Percentiles rank a stretch among this genome's conserved stretches.
Conservation (phyloP, 805 yeast species). For the Candida ponderosae region DNA sequence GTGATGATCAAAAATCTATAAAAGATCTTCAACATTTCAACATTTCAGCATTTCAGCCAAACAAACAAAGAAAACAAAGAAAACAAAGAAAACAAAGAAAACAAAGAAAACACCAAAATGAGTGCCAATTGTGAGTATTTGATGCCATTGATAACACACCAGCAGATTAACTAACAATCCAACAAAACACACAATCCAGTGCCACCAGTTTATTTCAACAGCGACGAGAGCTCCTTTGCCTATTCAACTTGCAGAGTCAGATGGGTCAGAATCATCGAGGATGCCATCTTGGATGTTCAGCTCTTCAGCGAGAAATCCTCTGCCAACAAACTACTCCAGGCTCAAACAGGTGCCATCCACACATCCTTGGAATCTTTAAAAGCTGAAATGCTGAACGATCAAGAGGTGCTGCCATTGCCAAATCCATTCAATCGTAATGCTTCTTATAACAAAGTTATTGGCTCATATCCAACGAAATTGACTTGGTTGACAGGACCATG, state of each 20-base stretch:
- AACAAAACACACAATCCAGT: conserved; percentile 2
- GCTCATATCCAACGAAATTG: conserved; percentile 16
- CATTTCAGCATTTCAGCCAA: no score
- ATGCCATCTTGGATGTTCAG: conserved; percentile 56
- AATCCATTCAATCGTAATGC: conserved; percentile 35
- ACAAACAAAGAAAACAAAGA: no score
- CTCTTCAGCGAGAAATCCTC: conserved; percentile 21
- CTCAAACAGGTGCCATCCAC: no score
- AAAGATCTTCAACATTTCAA: no score
- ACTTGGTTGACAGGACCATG: conserved; percentile 88
- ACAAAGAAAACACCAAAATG: no score
- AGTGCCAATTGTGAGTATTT: no score
- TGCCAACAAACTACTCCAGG: conserved; percentile 18
- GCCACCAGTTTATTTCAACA: conserved; percentile 45
- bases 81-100: no score
- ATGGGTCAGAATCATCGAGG: conserved; percentile 80
- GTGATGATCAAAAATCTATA: no score
- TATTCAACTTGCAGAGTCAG: conserved; percentile 67
- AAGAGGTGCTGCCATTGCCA: conserved; percentile 34
- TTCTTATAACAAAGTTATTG: conserved; percentile 53
- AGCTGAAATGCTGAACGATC: conserved; percentile 34
- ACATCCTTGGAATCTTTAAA: no score
- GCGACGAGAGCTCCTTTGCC: conserved; percentile 75
- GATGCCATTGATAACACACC: no score
- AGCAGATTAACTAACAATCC: no score